phyloP scores from a whole-genome alignment of 2,329 filamentous ascomycete genomes.

The Pseudogymnoascus sp. region DNA sequence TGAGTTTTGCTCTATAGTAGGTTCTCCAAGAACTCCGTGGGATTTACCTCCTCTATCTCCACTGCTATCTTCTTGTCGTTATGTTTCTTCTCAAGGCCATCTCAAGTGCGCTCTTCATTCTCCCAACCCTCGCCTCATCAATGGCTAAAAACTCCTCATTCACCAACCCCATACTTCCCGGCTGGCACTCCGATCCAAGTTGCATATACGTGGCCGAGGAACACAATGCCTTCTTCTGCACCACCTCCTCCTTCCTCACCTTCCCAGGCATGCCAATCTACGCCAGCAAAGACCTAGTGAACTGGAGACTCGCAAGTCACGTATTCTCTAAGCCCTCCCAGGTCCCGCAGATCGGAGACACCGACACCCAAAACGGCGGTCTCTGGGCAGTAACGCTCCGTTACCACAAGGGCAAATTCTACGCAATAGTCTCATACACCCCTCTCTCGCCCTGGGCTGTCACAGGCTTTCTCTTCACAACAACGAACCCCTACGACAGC shows the following conservation, averaged over 20 bases:
- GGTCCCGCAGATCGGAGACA: constrained; percentile 29
- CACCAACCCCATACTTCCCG: constrained; percentile 39
- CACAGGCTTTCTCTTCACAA: constrained; percentile 34
- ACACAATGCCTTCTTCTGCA: constrained; percentile 41
- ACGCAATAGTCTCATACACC: constrained; percentile 27
- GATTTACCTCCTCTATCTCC: background rate
- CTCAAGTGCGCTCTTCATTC: background rate
- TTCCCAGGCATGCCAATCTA: constrained; percentile 46
- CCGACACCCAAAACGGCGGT: constrained; percentile 22
- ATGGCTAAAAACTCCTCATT: constrained; percentile 3
- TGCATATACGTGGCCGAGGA: constrained; percentile 33
- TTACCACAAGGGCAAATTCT: constrained; percentile 36
- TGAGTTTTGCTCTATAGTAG: background rate
- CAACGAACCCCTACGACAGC: constrained; percentile 32
- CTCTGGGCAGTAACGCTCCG: constrained; percentile 41
- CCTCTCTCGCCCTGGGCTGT: background rate
- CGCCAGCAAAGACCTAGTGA: constrained; percentile 40
- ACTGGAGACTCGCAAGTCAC: constrained; percentile 39
- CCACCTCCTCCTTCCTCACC: constrained; percentile 42
- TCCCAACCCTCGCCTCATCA: background rate
- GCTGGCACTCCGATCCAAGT: constrained; percentile 41
- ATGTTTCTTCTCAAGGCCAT: background rate
- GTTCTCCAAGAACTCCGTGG: background rate
- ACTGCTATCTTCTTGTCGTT: background rate
- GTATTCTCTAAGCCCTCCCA: constrained; percentile 31